Evolutionary conservation across 306 rosid genomes (phyloP), one percentile per base, ranked within the genome.

Genomic region (Aeschynomene evenia): DNA sequence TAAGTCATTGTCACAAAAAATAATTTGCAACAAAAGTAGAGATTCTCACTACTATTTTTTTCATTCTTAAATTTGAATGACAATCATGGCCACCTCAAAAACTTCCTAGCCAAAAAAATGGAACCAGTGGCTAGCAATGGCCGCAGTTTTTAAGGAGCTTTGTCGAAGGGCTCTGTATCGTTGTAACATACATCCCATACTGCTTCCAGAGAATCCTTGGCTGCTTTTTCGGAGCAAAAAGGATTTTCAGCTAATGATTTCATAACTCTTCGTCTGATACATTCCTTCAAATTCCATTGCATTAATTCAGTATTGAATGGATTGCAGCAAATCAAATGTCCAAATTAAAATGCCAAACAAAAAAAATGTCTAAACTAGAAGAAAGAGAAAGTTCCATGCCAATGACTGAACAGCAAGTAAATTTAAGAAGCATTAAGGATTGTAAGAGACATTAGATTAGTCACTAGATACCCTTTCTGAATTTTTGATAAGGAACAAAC

Each of bases 111-210:
- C 20, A 67, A 62, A 73, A 75, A 22, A 74, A 50, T 56, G 77
- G 63, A 68, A 66, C 45, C 65, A 53, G 66, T 72, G 24, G 43
- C 19, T 51, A 59, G 43, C 48, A 7, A 67, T 16, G 13, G 45
- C 28, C 62, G 29, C 0, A 54, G 15, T 4, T 57, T 15, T 91
- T 78, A 90, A 11, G 96, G 91, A 82, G 94, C 94, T 79, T 83
- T 81, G 56, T 90, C 90, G 54, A 88, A 94, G 40, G 97, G 98
- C 46, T 83, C 59, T 0, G 92, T 88, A 58, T 94, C 98, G 50
- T 90, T 88, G 65, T 90, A 93, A 78, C 98, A 90, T 70, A 74
- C 70, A 76, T 94, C 96, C 98, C 98, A 93, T 22, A 88, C 91
- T 42, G 91, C 88, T 71, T 93, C 98, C 97, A 90, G 81, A 71